Conservation (phyloP, 768 basidiomycete species). For the Collybiopsis luxurians region DNA sequence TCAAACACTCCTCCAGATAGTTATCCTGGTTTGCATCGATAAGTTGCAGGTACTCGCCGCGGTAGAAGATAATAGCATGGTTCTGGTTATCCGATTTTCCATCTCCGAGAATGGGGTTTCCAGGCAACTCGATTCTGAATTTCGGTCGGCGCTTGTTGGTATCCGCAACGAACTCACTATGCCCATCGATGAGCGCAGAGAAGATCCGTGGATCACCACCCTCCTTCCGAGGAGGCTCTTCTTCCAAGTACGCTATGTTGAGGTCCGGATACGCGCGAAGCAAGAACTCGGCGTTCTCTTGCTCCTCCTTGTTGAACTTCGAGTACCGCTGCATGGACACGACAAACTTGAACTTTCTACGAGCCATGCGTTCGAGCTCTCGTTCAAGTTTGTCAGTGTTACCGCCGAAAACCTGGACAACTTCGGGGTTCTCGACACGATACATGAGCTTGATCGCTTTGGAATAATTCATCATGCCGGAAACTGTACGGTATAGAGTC, state of each 20-base stretch:
- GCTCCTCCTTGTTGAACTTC: constrained; percentile 99
- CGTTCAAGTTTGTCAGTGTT: constrained; percentile 97
- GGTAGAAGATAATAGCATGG: constrained; percentile 98
- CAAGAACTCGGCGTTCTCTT: constrained; percentile 98
- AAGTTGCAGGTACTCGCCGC: constrained; percentile 98
- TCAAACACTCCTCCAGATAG: constrained; percentile 98
- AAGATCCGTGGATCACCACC: constrained; percentile 95
- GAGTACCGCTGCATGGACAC: constrained; percentile 99
- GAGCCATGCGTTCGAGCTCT: constrained; percentile 95
- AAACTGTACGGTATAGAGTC: constrained; percentile 97
- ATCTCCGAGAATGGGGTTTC: constrained; percentile 98
- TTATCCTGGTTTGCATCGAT: constrained; percentile 99
- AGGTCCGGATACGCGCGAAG: constrained; percentile 97
- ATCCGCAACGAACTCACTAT: constrained; percentile 91
- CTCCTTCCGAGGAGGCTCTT: constrained; percentile 91
- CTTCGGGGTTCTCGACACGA: constrained; percentile 98
- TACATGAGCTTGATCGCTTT: constrained; percentile 99
- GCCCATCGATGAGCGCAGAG: constrained; percentile 95
- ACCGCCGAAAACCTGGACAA: constrained; percentile 95
- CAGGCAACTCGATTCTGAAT: constrained; percentile 97
- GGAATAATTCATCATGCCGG: constrained; percentile 99
- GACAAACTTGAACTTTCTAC: constrained; percentile 98
- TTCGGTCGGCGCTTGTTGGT: constrained; percentile 90
- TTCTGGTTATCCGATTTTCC: constrained; percentile 99
- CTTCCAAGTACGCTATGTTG: constrained; percentile 97